Evolutionary conservation across 257 asterid genomes (phyloP).

Genomic region (Nicotiana sylvestris): DNA sequence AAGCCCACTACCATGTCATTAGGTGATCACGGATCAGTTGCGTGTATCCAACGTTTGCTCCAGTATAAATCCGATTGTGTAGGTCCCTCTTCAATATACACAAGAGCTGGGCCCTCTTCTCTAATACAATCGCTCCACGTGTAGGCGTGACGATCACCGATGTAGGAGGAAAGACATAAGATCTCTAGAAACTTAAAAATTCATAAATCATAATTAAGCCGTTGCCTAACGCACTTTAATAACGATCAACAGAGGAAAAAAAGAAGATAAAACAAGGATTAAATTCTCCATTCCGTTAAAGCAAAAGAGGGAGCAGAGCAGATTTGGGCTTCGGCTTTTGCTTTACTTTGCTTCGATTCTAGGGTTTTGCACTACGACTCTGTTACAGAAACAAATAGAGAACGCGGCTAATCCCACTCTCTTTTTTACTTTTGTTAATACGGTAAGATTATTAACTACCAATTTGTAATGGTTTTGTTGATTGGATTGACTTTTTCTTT

Average conservation of each 20-base stretch:
- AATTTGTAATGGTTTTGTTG: background rate
- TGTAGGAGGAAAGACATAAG: background rate
- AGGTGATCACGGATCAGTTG: too few species aligned
- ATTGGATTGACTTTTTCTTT: background rate
- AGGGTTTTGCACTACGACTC: conserved; percentile 1
- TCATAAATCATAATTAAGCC: background rate
- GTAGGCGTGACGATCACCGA: background rate
- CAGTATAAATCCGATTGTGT: background rate
- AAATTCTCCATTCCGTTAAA: background rate
- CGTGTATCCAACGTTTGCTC: too few species aligned
- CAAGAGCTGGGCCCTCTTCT: background rate
- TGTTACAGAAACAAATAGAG: background rate
- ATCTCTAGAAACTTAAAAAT: background rate
- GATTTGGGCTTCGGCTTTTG: background rate
- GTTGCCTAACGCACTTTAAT: background rate
- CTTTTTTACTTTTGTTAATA: background rate
- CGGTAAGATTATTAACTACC: background rate
- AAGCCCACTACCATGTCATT: too few species aligned
- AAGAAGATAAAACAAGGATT: background rate
- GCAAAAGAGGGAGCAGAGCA: background rate
- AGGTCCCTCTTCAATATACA: background rate
- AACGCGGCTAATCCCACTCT: background rate
- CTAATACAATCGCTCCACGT: background rate
- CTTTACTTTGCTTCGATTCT: background rate
- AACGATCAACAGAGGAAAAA: background rate